A percentile compares a stretch with the other conserved stretches of the same genome.
phyloP scores from a whole-genome alignment of 2,329 filamentous ascomycete species.

The Zymoseptoria ardabiliae region DNA sequence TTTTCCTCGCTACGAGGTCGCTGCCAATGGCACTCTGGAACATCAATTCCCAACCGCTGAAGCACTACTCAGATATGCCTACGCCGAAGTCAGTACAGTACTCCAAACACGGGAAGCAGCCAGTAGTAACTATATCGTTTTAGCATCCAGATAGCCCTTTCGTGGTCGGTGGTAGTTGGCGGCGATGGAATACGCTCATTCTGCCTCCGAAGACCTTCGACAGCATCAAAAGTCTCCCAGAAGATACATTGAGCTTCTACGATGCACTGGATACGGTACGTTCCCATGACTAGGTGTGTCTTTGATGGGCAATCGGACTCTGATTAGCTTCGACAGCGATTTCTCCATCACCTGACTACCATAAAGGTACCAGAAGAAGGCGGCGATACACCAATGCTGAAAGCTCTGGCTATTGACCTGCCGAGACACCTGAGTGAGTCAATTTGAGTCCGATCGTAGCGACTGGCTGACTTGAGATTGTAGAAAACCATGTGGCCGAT shows the following conservation, averaged over 20 bases:
- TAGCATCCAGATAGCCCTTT: background rate
- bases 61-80: background rate
- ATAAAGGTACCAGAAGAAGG: constrained; percentile 1
- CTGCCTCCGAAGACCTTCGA: constrained; percentile 1
- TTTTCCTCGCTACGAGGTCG: constrained; percentile 1
- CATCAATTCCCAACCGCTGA: constrained; percentile 1
- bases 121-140: background rate
- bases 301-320: too few species aligned
- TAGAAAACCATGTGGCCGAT: background rate
- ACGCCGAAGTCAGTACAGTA: background rate
- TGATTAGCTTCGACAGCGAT: background rate
- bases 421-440: background rate
- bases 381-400: constrained; percentile 2
- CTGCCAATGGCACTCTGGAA: background rate
- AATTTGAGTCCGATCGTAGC: background rate
- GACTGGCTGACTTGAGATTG: background rate
- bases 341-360: constrained; percentile 1
- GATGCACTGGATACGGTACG: constrained; percentile 1
- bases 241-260: constrained; percentile 2
- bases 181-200: constrained; percentile 2
- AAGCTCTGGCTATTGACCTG: constrained; percentile 1
- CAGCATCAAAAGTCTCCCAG: constrained; percentile 1
- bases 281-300: background rate
- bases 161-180: constrained; percentile 1
- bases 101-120: background rate